Percentiles rank a stretch among this genome's conserved stretches.
Conservation (phyloP, 805 yeast species). For the Ogataea ganodermae region DNA sequence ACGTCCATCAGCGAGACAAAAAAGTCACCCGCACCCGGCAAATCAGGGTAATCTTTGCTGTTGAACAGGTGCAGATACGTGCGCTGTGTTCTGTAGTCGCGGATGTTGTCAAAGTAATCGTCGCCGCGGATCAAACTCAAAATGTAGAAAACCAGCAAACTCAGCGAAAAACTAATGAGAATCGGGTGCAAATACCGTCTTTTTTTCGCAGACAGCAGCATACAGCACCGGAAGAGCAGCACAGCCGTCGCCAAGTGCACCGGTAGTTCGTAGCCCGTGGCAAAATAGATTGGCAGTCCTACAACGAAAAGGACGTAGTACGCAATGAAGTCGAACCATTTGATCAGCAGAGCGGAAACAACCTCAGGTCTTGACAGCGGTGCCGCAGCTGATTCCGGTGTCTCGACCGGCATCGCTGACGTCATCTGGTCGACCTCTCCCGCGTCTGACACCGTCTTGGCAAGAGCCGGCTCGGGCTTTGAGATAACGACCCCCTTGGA, state of each 20-base stretch:
- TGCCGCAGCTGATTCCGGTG: not conserved
- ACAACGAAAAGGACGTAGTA: slow-evolving; percentile 49
- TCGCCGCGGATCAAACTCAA: slow-evolving; percentile 52
- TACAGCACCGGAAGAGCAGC: slow-evolving; percentile 52
- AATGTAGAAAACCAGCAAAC: slow-evolving; percentile 63
- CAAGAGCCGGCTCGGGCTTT: not conserved
- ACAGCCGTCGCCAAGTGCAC: slow-evolving; percentile 65
- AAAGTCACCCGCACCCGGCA: slow-evolving; percentile 86
- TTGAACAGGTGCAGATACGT: slow-evolving; percentile 62
- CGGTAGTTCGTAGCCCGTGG: slow-evolving; percentile 57
- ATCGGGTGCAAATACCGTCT: slow-evolving; percentile 69
- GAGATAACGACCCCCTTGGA: not conserved
- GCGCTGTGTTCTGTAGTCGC: slow-evolving; percentile 66
- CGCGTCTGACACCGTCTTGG: not conserved
- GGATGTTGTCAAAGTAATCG: slow-evolving; percentile 54
- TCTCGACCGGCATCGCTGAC: not conserved
- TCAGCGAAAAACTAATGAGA: slow-evolving; percentile 60
- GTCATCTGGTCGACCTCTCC: not conserved
- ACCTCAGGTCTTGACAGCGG: not conserved
- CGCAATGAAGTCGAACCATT: slow-evolving; percentile 57
- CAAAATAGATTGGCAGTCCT: slow-evolving; percentile 63
- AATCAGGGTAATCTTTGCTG: slow-evolving; percentile 35
- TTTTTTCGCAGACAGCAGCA: slow-evolving; percentile 46
- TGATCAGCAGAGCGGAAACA: slow-evolving; percentile 17
- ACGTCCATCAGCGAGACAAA: slow-evolving; percentile 71